Conservation (phyloP, 2,329 filamentous ascomycete genomes). For the Emericellopsis atlantica region DNA sequence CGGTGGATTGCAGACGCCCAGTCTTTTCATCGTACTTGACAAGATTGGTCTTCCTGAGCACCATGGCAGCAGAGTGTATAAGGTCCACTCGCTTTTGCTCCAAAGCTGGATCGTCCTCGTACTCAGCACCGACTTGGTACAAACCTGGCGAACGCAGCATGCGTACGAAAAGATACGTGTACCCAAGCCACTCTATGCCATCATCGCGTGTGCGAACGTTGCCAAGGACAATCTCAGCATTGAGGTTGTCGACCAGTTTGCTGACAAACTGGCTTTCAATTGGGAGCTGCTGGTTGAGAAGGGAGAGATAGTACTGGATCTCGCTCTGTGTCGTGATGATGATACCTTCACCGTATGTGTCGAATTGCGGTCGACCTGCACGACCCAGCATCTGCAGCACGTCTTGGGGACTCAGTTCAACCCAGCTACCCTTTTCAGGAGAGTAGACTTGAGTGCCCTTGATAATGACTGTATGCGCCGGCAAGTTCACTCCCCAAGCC, state of each 20-base stretch:
- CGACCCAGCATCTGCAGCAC: slow-evolving; percentile 97
- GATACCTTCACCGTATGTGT: slow-evolving; percentile 96
- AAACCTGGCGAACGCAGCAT: slow-evolving; percentile 93
- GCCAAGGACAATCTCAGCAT: slow-evolving; percentile 89
- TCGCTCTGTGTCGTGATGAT: slow-evolving; percentile 94
- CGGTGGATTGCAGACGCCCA: slow-evolving; percentile 78
- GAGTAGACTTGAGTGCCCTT: slow-evolving; percentile 98
- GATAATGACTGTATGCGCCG: slow-evolving; percentile 96
- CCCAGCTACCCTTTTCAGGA: slow-evolving; percentile 96
- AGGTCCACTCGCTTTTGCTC: slow-evolving; percentile 98
- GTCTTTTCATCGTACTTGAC: slow-evolving; percentile 94
- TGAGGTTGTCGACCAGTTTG: slow-evolving; percentile 87
- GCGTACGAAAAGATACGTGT: slow-evolving; percentile 93
- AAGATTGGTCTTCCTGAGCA: slow-evolving; percentile 77
- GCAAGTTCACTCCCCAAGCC: slow-evolving; percentile 97
- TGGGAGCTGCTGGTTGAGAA: slow-evolving; percentile 92
- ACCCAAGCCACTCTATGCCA: slow-evolving; percentile 97
- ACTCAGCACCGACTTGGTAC: slow-evolving; percentile 92
- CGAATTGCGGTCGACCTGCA: slow-evolving; percentile 90
- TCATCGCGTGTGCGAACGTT: slow-evolving; percentile 88
- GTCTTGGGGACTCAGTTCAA: slow-evolving; percentile 93
- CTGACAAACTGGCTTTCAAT: slow-evolving; percentile 95
- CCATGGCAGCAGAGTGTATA: slow-evolving; percentile 80
- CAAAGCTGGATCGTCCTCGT: slow-evolving; percentile 79
- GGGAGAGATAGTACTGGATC: slow-evolving; percentile 92